phyloP scores from a whole-genome alignment of 2,329 filamentous ascomycete species.

The Botrytis fragariae region DNA sequence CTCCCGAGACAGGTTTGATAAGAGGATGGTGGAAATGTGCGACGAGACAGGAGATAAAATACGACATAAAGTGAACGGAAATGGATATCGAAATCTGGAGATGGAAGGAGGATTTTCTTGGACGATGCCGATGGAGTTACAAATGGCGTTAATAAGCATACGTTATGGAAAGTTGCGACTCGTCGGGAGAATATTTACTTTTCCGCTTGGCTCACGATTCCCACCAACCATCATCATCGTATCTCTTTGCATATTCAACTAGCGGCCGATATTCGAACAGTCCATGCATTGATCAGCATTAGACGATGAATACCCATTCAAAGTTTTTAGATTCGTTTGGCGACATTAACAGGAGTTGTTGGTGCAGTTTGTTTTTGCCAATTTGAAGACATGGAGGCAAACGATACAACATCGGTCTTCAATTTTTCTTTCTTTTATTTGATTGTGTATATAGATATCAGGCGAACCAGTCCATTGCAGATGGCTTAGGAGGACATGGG shows the following conservation, averaged over 20 bases:
- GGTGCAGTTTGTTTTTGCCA: not conserved
- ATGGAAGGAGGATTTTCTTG: not conserved
- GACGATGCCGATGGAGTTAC: not conserved
- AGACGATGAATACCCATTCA: not conserved
- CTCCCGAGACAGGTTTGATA: not conserved
- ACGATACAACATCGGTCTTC: conserved; percentile 14
- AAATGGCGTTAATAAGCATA: not conserved
- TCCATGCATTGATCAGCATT: not conserved
- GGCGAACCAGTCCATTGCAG: conserved; percentile 44
- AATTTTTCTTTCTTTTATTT: not conserved
- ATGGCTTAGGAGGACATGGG: not conserved
- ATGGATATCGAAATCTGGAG: not conserved
- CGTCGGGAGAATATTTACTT: not conserved
- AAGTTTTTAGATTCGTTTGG: not conserved
- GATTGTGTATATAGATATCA: conserved; percentile 34
- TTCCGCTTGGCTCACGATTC: not conserved
- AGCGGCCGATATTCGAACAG: not conserved
- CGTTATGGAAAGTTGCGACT: not conserved
- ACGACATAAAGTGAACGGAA: not conserved
- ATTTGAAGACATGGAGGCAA: not conserved
- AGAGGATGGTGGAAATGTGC: not conserved
- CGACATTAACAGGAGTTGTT: conserved; percentile 4
- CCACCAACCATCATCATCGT: not conserved
- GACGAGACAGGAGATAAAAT: not conserved
- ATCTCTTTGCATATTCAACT: not conserved